These are phyloP conservation scores for Fusarium sp. DNA, from an alignment of 2,329 filamentous ascomycete species.

Conservation along the genomic window DNA sequence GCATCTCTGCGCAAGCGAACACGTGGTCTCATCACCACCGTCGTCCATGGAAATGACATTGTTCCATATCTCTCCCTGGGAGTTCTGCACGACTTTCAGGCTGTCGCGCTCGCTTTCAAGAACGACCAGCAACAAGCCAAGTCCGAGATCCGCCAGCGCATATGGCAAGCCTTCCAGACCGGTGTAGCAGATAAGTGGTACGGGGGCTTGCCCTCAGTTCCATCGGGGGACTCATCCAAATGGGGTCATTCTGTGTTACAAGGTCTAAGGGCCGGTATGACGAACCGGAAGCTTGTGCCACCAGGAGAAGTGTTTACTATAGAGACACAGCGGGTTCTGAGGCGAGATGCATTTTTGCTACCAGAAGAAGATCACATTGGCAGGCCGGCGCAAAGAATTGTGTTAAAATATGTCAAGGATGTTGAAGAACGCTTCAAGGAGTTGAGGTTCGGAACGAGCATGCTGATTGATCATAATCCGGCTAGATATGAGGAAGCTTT, in stretches of 20 bases:
- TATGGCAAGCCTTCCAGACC: slow-evolving; percentile 74
- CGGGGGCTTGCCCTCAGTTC: slow-evolving; percentile 50
- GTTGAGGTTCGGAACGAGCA: slow-evolving; percentile 76
- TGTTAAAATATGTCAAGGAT: slow-evolving; percentile 76
- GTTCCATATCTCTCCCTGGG: slow-evolving; percentile 80
- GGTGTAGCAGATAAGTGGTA: slow-evolving; percentile 72
- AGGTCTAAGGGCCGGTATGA: slow-evolving; percentile 74
- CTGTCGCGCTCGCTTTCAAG: slow-evolving; percentile 78
- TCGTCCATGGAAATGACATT: slow-evolving; percentile 78
- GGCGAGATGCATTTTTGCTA: slow-evolving; percentile 71
- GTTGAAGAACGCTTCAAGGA: slow-evolving; percentile 78
- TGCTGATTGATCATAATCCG: slow-evolving; percentile 81
- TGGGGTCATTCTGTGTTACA: slow-evolving; percentile 78
- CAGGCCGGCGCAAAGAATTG: slow-evolving; percentile 73
- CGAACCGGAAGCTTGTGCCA: slow-evolving; percentile 75
- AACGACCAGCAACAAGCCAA: slow-evolving; percentile 75
- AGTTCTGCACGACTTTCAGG: slow-evolving; percentile 79
- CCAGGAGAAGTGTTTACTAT: slow-evolving; percentile 82
- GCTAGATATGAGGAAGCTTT: slow-evolving; percentile 78
- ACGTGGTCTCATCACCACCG: slow-evolving; percentile 78
- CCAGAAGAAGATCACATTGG: slow-evolving; percentile 64
- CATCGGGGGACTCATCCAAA: slow-evolving; percentile 67
- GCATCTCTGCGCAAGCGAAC: slow-evolving; percentile 76
- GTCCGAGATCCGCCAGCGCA: slow-evolving; percentile 71
- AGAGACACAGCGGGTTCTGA: slow-evolving; percentile 74